A percentile compares a stretch with the other conserved stretches of the same genome.
phyloP scores from a whole-genome alignment of 371 early-diverging fungal species.

The Circinella minor region DNA sequence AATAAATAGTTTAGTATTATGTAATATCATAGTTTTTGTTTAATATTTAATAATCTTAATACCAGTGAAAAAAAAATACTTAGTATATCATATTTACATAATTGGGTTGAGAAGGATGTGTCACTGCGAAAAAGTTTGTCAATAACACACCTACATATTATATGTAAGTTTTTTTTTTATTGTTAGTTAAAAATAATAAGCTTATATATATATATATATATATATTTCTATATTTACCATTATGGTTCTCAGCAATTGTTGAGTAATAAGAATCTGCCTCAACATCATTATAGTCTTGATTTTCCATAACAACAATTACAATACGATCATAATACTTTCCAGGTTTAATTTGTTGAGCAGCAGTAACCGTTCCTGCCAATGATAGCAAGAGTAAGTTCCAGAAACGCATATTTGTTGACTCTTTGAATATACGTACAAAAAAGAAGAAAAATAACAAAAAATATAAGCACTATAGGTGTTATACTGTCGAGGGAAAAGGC shows the following conservation, averaged over 20 bases:
- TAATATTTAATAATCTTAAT: too few relatives aligned
- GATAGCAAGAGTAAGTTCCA: neutral
- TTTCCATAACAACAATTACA: conserved; percentile 47
- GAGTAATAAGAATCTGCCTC: conserved; percentile 37
- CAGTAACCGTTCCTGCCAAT: neutral
- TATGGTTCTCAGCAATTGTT: conserved; percentile 31
- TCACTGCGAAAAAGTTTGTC: conserved; percentile 53
- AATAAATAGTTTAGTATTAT: too few relatives aligned
- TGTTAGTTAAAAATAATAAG: neutral
- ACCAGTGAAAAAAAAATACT: too few relatives aligned
- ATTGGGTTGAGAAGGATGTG: conserved; percentile 40
- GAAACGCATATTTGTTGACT: neutral
- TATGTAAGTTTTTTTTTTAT: too few relatives aligned
- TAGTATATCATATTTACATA: conserved; percentile 18
- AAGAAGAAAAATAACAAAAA: too few relatives aligned
- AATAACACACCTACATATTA: conserved; percentile 20
- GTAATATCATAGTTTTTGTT: too few relatives aligned
- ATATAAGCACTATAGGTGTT: too few relatives aligned
- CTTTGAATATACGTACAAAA: too few relatives aligned
- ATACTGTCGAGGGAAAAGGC: neutral
- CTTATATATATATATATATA: neutral
- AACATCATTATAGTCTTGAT: conserved; percentile 37
- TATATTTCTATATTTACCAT: conserved; percentile 18
- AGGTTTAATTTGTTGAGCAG: neutral
- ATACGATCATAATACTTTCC: conserved; percentile 48